Base-by-base conservation (phyloP, 495 filamentous ascomycete species). In the Penicillium tannophilum region DNA sequence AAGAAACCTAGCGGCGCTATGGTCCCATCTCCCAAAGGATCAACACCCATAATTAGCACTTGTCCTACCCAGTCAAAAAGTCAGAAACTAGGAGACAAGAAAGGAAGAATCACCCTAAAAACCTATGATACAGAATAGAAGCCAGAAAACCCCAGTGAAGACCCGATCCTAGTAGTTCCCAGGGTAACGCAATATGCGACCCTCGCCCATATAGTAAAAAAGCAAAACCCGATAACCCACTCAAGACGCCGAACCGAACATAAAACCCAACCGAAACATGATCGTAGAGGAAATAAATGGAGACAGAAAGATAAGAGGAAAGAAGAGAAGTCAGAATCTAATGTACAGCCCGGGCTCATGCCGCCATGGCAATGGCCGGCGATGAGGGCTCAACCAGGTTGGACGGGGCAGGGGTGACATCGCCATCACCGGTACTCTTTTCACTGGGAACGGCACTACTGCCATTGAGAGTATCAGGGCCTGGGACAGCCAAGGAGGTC, bases 401-500 rank as follows among this genome's bases (percentile, higher is more conserved):
- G 12, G 74, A 72, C 55, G 75, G 72, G 26, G 71, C 71, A 5
- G 76, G 74, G 6, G 74, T 76, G 50, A 76, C 56, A 46, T 76
- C 84, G 20, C 76, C 80, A 46, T 82, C 84, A 30, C 82, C 86
- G 56, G 80, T 86, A 62, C 89, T 90, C 73, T 84, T 86, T 60
- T 92, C 91, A 70, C 88, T 92, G 26, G 77, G 72, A 26, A 78
- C 76, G 10, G 65, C 75, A 58, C 77, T 79, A 60, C 63, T 66
- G n/a, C 68, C 65, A 56, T 68, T 66, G 54, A 58, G 19, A 11
- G 64, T 68, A 50, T 84, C 85, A 52, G 85, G 66, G 59, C 86
- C 86, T 60, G 83, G 87, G 68, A 82, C 86, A 55, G 86, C 86
- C 56, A 88, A 84, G 63, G 89, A 89, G 70, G 88, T 82, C 71